These are phyloP conservation scores for Talaromyces sp. DNA, from an alignment of 2,329 filamentous ascomycete genomes.

Conservation along the genomic window DNA sequence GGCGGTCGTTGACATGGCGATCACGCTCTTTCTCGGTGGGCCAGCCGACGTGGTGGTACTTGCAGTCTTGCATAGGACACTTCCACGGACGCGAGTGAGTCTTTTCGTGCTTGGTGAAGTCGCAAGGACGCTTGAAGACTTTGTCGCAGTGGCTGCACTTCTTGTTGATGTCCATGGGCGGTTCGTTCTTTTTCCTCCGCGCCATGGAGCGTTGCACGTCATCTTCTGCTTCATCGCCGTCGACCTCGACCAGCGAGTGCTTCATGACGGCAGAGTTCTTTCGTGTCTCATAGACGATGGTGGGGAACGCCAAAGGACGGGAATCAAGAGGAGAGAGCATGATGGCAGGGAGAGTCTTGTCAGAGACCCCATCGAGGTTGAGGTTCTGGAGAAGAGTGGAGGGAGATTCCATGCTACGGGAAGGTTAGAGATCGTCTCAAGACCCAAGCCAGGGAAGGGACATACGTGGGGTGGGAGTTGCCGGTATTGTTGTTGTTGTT, in stretches of 20 bases:
- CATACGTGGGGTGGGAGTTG: slow-evolving; percentile 58
- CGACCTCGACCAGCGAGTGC: slow-evolving; percentile 40
- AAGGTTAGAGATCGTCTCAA: not conserved
- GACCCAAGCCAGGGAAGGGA: slow-evolving; percentile 47
- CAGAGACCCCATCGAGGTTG: slow-evolving; percentile 68
- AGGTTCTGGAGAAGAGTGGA: slow-evolving; percentile 58
- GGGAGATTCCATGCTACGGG: slow-evolving; percentile 64
- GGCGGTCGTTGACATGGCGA: slow-evolving; percentile 94
- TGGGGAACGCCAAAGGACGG: slow-evolving; percentile 68
- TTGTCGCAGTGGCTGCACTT: slow-evolving; percentile 82
- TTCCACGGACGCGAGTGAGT: slow-evolving; percentile 97
- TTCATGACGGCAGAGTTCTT: slow-evolving; percentile 46
- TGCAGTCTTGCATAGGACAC: slow-evolving; percentile 67
- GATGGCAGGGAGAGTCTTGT: slow-evolving; percentile 79
- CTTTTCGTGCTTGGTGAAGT: slow-evolving; percentile 97
- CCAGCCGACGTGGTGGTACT: slow-evolving; percentile 86
- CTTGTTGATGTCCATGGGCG: slow-evolving; percentile 77
- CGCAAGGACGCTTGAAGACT: slow-evolving; percentile 94
- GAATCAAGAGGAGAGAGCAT: slow-evolving; percentile 74
- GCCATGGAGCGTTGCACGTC: slow-evolving; percentile 92
- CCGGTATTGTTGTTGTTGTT: slow-evolving; percentile 40
- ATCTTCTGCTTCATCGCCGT: slow-evolving; percentile 61
- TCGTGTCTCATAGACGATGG: slow-evolving; percentile 58
- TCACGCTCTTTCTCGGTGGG: slow-evolving; percentile 97
- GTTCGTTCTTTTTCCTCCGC: slow-evolving; percentile 88